Base-by-base conservation (phyloP, 2,329 filamentous ascomycete species). In the Claviceps citrina region DNA sequence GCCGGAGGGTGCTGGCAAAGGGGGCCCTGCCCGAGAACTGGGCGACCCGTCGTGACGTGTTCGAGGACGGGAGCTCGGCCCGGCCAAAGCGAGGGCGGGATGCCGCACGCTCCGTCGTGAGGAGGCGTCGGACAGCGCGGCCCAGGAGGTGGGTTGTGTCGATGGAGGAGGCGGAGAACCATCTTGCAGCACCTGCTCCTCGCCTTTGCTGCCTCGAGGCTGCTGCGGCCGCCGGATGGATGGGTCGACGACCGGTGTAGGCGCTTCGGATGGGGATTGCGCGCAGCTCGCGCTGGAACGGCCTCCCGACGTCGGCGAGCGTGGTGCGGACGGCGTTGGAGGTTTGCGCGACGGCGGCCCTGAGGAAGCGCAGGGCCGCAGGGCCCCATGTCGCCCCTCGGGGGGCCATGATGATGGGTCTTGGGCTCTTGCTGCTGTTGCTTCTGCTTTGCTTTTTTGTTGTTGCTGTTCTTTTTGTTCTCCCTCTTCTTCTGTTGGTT, bases 1-100 rank as follows among this genome's bases (percentile, higher is more conserved):
- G 91, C 27, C 91, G 81, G 27, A 98, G 74, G 1, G 87, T 81
- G 38, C 78, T 85, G 4, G 86, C 82, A 58, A 96, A 96, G 0
- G 89, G 89, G 24, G 86, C 78, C 38, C 83, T 77, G 22, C 78
- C 77, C 13, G 84, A 77, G 43, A 82, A 71, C 45, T 77, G 73
- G 25, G 67, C 69, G 41, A 76, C 61, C 32, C 64, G 65, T 32
- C 65, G 66, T 13, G 68, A 65, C 12, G 64, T 70, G 44, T 59
- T 63, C 15, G 70, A 71, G 19, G 58, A 56, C 7, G 70, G 63
- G 46, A 71, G 64, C 49, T 65, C 66, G 46, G 61, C 61, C 45
- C 69, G 66, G 54, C 68, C 65, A 52, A 67, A 54, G 26, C 62
- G 61, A 43, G 49, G 43, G 22, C 54, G 45, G 24, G 55, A 43